Conservation (phyloP, 2,329 filamentous ascomycete genomes). For the Hawksworthiomyces lignivorus region DNA sequence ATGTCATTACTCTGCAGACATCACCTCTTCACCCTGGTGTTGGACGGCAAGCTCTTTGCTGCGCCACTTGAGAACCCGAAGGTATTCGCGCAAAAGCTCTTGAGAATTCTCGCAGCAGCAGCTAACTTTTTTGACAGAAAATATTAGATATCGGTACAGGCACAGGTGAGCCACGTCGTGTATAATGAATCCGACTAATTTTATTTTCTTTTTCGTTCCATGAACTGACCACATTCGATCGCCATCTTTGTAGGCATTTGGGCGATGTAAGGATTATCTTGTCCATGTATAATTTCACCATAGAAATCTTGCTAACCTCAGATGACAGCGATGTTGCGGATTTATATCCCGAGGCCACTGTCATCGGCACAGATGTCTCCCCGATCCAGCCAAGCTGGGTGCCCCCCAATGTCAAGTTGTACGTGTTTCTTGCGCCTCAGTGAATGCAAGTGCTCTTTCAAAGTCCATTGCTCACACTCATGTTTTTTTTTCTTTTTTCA, state of each 20-base stretch:
- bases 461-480: neutral
- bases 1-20: slow-evolving; percentile 16
- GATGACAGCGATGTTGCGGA: slow-evolving; percentile 38
- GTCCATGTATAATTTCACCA: neutral
- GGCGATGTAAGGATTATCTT: slow-evolving; percentile 25
- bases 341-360: slow-evolving; percentile 35
- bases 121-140: neutral
- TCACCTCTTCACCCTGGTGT: slow-evolving; percentile 18
- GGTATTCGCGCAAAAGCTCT: too few relatives aligned
- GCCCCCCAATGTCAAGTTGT: slow-evolving; percentile 45
- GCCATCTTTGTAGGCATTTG: slow-evolving; percentile 26
- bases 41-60: slow-evolving; percentile 18
- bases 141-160: slow-evolving; percentile 38
- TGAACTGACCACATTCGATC: neutral
- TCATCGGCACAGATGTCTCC: slow-evolving; percentile 48
- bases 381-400: slow-evolving; percentile 50
- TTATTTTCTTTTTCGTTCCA: neutral
- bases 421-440: too few relatives aligned
- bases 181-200: too few relatives aligned
- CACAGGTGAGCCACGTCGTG: slow-evolving; percentile 25
- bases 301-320: neutral
- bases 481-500: neutral
- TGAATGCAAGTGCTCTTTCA: neutral
- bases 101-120: neutral
- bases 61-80: slow-evolving; percentile 17